Evolutionary conservation across 225 moss, liverwort and hornwort genomes (phyloP).

Genomic region (Pseudisothecium myosuroides): DNA sequence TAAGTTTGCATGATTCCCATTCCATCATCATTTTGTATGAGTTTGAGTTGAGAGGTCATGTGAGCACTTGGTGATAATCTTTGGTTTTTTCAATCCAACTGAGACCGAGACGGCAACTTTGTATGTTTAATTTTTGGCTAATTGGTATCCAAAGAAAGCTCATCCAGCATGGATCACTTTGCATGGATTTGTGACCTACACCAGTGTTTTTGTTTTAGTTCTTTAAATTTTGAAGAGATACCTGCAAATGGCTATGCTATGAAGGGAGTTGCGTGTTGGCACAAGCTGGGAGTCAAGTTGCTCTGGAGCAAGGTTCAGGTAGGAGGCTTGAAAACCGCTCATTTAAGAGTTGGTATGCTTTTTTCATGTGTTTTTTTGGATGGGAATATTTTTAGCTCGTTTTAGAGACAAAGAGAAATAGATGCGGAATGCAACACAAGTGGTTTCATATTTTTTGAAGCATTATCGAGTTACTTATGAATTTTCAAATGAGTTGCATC

Average conservation of each 20-base stretch:
- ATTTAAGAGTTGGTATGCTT: too few relatives aligned
- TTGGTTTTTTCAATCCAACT: background rate
- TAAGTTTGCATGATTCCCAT: constrained; percentile 4
- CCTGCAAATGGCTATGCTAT: background rate
- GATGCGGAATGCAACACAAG: too few relatives aligned
- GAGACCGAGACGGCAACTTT: background rate
- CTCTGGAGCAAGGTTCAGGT: accelerated
- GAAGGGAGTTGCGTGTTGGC: background rate
- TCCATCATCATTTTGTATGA: background rate
- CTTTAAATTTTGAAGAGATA: background rate
- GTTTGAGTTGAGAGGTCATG: background rate
- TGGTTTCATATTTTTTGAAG: too few relatives aligned
- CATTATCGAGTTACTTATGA: too few relatives aligned
- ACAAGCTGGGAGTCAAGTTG: background rate
- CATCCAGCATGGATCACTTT: background rate
- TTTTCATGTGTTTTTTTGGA: too few relatives aligned
- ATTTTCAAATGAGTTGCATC: too few relatives aligned
- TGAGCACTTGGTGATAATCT: background rate
- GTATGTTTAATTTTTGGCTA: background rate
- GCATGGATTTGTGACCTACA: background rate
- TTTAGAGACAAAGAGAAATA: too few relatives aligned
- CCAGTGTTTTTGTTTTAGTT: background rate
- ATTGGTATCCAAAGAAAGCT: background rate
- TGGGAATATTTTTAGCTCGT: too few relatives aligned
- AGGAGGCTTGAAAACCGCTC: too few relatives aligned